Conservation (phyloP, 2,329 filamentous ascomycete species). For the Dactylellina cionopaga region DNA sequence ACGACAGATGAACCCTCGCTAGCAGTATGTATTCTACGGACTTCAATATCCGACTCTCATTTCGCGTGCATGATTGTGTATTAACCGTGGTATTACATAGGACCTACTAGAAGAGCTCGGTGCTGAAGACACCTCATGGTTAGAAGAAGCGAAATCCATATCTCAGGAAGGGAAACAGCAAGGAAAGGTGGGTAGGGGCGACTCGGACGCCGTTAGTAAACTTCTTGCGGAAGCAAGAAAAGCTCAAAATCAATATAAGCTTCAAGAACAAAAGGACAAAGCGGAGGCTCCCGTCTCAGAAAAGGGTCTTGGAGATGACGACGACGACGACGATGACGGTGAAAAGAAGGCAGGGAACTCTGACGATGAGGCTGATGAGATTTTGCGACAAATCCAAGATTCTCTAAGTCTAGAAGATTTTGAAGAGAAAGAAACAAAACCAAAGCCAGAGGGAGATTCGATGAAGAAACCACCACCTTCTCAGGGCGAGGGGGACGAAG, state of each 20-base stretch:
- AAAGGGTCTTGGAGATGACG: too few species aligned
- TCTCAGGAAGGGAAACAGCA: conserved; percentile 33
- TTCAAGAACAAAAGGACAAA: not conserved
- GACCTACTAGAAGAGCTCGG: conserved; percentile 45
- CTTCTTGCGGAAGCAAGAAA: conserved; percentile 45
- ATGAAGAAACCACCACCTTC: not conserved
- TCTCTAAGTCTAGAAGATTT: conserved; percentile 24
- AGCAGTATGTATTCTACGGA: conserved; percentile 21
- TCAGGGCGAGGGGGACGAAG: conserved; percentile 13
- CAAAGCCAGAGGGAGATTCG: not conserved
- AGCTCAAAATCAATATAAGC: conserved; percentile 14
- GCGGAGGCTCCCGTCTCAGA: not conserved
- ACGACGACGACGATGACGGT: not conserved
- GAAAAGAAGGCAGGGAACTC: conserved; percentile 35
- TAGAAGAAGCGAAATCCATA: conserved; percentile 44
- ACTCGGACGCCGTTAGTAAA: conserved; percentile 27
- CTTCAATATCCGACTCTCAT: not conserved
- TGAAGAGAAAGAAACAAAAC: conserved; percentile 6
- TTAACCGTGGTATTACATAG: not conserved
- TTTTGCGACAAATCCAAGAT: conserved; percentile 41
- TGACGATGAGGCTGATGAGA: conserved; percentile 44
- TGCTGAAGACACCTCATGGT: conserved; percentile 43
- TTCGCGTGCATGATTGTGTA: too few species aligned
- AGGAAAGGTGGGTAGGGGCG: conserved; percentile 24
- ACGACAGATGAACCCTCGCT: conserved; percentile 36